Percentiles rank a stretch among this genome's conserved stretches.
Evolutionary conservation across 768 basidiomycete species (phyloP).

Genomic region (Hygrophorus pudorinus): DNA sequence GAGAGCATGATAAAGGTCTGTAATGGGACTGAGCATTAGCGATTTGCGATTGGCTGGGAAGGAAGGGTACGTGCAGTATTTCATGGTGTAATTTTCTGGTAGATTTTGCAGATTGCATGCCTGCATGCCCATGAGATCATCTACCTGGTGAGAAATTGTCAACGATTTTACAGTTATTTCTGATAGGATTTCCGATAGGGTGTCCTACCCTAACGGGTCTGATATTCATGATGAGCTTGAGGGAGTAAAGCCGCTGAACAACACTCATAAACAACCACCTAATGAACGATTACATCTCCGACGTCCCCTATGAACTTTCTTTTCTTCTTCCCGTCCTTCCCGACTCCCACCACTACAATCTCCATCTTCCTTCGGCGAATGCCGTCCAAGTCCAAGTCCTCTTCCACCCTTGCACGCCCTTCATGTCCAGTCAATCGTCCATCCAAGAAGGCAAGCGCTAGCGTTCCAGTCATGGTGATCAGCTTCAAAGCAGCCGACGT

Average conservation of each 20-base stretch:
- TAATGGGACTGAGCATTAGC: conserved; percentile 1
- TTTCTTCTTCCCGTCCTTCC: conserved; percentile 35
- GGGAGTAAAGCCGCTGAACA: not conserved
- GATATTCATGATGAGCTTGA: conserved; percentile 28
- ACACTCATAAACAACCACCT: conserved; percentile 1
- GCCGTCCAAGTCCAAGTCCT: no score
- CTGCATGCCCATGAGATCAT: conserved; percentile 91
- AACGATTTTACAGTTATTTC: not conserved
- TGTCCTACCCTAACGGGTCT: conserved; percentile 29
- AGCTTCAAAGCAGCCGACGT: conserved; percentile 22
- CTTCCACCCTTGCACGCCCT: conserved; percentile 20
- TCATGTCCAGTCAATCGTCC: conserved; percentile 25
- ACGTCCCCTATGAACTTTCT: conserved; percentile 30
- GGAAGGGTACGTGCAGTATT: conserved; percentile 45
- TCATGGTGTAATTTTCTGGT: conserved; percentile 89
- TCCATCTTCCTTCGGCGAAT: conserved; percentile 31
- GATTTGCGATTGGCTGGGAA: not conserved
- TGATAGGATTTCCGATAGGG: not conserved
- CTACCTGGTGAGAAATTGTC: conserved; percentile 39
- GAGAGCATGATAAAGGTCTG: conserved; percentile 82
- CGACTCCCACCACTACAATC: conserved; percentile 25
- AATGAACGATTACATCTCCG: conserved; percentile 33
- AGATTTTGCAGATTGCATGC: conserved; percentile 92
- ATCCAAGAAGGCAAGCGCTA: conserved; percentile 36
- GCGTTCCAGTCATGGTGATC: conserved; percentile 23